These are phyloP conservation scores for Raphanus raphanistrum DNA, from an alignment of 345 rosid genomes.

Conservation along the genomic window DNA sequence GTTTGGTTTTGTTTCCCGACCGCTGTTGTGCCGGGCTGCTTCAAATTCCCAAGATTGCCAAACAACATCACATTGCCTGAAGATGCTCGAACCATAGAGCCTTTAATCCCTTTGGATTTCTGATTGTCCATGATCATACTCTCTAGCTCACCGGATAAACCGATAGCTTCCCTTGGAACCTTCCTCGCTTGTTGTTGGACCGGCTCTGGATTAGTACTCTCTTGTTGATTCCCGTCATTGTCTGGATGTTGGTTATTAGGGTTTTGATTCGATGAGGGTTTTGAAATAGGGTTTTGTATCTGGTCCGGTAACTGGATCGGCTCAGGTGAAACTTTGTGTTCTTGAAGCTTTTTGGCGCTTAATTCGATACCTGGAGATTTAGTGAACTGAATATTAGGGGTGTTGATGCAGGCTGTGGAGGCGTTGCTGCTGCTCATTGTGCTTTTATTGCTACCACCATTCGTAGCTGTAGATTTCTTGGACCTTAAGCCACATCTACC, in stretches of 20 bases:
- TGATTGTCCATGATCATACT: constrained; percentile 75
- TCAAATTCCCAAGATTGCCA: constrained; percentile 78
- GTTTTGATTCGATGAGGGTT: constrained; percentile 33
- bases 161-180: constrained; percentile 51
- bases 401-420: constrained; percentile 33
- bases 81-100: constrained; percentile 68
- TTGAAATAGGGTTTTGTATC: constrained; percentile 28
- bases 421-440: constrained; percentile 29
- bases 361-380: constrained; percentile 45
- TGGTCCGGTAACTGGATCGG: constrained; percentile 19
- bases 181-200: constrained; percentile 45
- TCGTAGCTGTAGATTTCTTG: constrained; percentile 43
- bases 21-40: constrained; percentile 49
- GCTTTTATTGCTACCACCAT: constrained; percentile 37
- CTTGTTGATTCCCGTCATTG: constrained; percentile 14
- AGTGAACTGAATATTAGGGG: constrained; percentile 34
- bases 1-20: constrained; percentile 42
- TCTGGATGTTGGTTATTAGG: constrained; percentile 31
- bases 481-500: constrained; percentile 60
- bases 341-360: constrained; percentile 45
- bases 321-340: constrained; percentile 41
- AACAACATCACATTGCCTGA: constrained; percentile 79
- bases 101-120: constrained; percentile 46
- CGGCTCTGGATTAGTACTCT: constrained; percentile 16
- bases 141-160: constrained; percentile 89